Conservation (phyloP, 257 asterid species). For the Nicotiana knightiana region DNA sequence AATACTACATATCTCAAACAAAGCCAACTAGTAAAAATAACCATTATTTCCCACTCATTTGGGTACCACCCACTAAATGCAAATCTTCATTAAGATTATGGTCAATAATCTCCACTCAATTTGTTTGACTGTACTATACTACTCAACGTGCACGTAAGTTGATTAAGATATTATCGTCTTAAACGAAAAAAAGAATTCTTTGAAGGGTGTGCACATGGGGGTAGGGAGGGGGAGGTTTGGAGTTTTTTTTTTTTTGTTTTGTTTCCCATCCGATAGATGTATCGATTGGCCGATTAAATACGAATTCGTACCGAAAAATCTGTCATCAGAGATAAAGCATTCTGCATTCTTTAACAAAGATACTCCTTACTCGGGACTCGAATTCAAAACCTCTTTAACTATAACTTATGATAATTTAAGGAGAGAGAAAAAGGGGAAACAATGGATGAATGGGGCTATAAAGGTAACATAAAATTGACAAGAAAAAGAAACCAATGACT, state of each 20-base stretch:
- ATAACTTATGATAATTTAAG: neutral
- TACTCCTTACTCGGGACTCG: no score
- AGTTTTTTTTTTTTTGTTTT: neutral
- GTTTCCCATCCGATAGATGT: no score
- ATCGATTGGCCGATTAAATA: no score
- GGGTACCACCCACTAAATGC: constrained; percentile 33
- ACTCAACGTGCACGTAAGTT: neutral
- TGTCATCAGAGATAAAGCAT: accelerated
- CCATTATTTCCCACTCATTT: constrained; percentile 59
- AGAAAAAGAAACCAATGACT: constrained; percentile 13
- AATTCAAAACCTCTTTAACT: no score
- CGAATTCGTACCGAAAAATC: accelerated
- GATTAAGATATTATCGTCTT: accelerated
- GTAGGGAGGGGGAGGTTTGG: neutral
- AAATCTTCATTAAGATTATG: constrained; percentile 32
- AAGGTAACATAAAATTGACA: constrained; percentile 16
- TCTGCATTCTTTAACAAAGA: no score
- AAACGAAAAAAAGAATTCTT: neutral
- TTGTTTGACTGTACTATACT: constrained; percentile 33
- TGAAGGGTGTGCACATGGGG: neutral
- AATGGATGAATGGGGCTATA: neutral
- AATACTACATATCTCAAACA: constrained; percentile 12
- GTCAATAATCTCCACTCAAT: constrained; percentile 24
- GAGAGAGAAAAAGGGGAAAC: neutral
- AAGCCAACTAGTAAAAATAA: constrained; percentile 14